These are phyloP conservation scores for Magnolia sinica DNA, from an alignment of 164 flowering plant genomes.

Conservation along the genomic window DNA sequence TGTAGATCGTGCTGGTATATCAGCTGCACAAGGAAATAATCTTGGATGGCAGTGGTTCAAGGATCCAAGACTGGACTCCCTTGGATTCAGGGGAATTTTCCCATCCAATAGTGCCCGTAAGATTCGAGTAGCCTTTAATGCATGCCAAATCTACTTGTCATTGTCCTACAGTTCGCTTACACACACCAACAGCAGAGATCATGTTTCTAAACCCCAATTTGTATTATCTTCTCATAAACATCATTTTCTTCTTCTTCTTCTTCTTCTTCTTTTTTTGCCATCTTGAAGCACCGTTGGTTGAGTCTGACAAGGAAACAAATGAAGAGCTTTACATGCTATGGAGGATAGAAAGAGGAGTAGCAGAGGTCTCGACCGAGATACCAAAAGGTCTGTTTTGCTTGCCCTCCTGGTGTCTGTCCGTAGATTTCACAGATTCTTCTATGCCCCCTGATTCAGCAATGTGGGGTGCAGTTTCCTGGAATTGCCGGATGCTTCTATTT, in stretches of 20 bases:
- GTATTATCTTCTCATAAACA: neutral
- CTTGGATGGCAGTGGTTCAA: slow-evolving; percentile 81
- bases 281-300: slow-evolving; percentile 81
- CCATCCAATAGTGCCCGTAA: slow-evolving; percentile 65
- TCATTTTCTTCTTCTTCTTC: too few species aligned
- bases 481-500: neutral
- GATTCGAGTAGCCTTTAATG: slow-evolving; percentile 10
- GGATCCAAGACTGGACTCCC: slow-evolving; percentile 81
- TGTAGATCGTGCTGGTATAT: slow-evolving; percentile 52
- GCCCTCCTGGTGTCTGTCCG: neutral
- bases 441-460: neutral
- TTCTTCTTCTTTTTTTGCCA: neutral
- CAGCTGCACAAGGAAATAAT: slow-evolving; percentile 55
- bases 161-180: neutral
- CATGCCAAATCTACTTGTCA: neutral
- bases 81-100: slow-evolving; percentile 88
- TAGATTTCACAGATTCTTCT: neutral
- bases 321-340: slow-evolving; percentile 64
- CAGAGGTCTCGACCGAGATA: slow-evolving; percentile 88
- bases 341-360: slow-evolving; percentile 86
- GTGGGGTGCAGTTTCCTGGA: neutral
- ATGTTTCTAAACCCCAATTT: too few species aligned
- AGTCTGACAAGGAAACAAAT: slow-evolving; percentile 74
- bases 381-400: slow-evolving; percentile 65
- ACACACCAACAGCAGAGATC: too few species aligned